Percentiles rank a stretch among this genome's conserved stretches.
These are phyloP conservation scores for Coleophoma crateriformis DNA, from an alignment of 2,329 filamentous ascomycete genomes.

Conservation along the genomic window DNA sequence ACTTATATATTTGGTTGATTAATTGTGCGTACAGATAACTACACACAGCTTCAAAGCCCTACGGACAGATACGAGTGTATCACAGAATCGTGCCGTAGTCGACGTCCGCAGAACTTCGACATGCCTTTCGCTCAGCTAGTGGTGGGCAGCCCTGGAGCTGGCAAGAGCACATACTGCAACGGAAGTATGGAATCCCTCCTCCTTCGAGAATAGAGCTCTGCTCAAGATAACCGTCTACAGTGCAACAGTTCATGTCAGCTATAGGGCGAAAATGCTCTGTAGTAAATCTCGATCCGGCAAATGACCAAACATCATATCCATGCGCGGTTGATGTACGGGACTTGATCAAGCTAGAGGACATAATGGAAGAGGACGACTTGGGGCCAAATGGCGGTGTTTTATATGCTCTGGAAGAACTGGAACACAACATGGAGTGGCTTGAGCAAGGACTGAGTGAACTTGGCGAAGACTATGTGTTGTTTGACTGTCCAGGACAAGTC, in stretches of 20 bases:
- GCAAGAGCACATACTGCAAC: slow-evolving; percentile 98
- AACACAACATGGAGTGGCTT: slow-evolving; percentile 91
- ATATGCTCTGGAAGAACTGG: slow-evolving; percentile 91
- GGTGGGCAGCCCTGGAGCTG: slow-evolving; percentile 88
- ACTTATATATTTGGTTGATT: too few species aligned
- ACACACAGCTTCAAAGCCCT: not conserved
- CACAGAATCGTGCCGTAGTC: not conserved
- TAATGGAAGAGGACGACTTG: slow-evolving; percentile 86
- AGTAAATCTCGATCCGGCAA: slow-evolving; percentile 94
- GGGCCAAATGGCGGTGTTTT: slow-evolving; percentile 90
- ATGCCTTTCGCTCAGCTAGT: slow-evolving; percentile 52
- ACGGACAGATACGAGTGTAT: not conserved
- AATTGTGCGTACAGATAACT: too few species aligned
- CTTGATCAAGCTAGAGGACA: slow-evolving; percentile 84
- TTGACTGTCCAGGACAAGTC: slow-evolving; percentile 95
- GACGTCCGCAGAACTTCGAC: not conserved
- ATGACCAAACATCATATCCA: slow-evolving; percentile 85
- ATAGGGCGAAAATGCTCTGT: slow-evolving; percentile 93
- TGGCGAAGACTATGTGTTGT: slow-evolving; percentile 86
- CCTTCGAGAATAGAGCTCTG: not conserved
- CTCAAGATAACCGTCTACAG: slow-evolving; percentile 29
- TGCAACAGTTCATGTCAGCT: slow-evolving; percentile 96
- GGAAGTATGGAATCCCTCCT: slow-evolving; percentile 54
- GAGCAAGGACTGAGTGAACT: slow-evolving; percentile 74
- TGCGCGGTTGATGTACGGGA: slow-evolving; percentile 87